A percentile compares a stretch with the other conserved stretches of the same genome.
These are phyloP conservation scores for Astrothelium macrocarpum DNA, from an alignment of 495 filamentous ascomycete genomes.

Conservation along the genomic window DNA sequence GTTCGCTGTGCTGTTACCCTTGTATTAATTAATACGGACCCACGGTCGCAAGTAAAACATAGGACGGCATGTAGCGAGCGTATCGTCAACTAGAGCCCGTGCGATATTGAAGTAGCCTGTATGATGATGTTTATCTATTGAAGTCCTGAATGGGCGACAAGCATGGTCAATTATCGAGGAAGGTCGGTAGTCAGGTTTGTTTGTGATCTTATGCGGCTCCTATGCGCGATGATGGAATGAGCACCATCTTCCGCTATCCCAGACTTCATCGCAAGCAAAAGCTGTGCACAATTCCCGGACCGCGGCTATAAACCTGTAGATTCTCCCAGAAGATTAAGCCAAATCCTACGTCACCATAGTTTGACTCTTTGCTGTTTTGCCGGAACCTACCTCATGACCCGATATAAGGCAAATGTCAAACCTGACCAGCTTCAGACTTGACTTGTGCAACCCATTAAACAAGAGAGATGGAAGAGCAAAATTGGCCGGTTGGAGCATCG, in stretches of 20 bases:
- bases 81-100: too few relatives aligned
- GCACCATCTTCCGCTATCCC: neutral
- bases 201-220: neutral
- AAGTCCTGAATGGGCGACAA: neutral
- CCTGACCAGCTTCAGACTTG: neutral
- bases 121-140: neutral
- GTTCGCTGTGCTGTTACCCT: neutral
- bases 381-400: neutral
- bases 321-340: neutral
- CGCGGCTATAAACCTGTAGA: neutral
- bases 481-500: neutral
- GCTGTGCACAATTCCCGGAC: neutral
- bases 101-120: too few relatives aligned
- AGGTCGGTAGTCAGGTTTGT: neutral
- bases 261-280: neutral
- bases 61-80: too few relatives aligned
- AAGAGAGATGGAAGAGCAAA: neutral
- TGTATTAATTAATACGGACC: too few relatives aligned
- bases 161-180: neutral
- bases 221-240: constrained; percentile 5
- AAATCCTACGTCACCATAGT: neutral
- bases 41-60: too few relatives aligned
- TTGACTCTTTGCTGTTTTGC: neutral
- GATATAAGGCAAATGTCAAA: neutral
- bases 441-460: neutral